Evolutionary conservation across 2,329 filamentous ascomycete species (phyloP).

Genomic region (Colletotrichum coccodes): DNA sequence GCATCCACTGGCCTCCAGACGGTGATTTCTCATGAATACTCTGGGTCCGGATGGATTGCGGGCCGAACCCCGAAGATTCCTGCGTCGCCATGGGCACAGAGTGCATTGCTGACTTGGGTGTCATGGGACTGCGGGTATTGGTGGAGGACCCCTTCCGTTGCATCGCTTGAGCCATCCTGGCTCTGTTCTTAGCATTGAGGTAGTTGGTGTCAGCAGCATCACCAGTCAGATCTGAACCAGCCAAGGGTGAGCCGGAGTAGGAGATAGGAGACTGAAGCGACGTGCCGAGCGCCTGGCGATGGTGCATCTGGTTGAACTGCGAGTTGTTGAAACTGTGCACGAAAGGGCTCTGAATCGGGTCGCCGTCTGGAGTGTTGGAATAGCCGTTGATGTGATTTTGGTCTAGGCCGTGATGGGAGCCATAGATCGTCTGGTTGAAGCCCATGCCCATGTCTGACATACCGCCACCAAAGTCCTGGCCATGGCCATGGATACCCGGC

Average conservation of each 20-base stretch:
- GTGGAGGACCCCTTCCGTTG: conserved; percentile 83
- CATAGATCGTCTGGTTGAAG: conserved; percentile 64
- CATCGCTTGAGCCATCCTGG: conserved; percentile 70
- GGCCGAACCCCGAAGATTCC: conserved; percentile 77
- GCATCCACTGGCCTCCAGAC: conserved; percentile 85
- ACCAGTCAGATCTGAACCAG: conserved; percentile 59
- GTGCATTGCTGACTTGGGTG: conserved; percentile 84
- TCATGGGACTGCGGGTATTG: conserved; percentile 82
- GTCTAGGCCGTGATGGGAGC: conserved; percentile 70
- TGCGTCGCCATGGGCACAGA: conserved; percentile 74
- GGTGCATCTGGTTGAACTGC: conserved; percentile 78
- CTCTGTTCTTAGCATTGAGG: conserved; percentile 66
- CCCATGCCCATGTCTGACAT: conserved; percentile 68
- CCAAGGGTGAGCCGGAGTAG: conserved; percentile 61
- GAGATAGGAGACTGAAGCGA: conserved; percentile 64
- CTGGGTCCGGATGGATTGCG: conserved; percentile 80
- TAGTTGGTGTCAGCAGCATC: conserved; percentile 64
- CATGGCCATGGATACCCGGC: conserved; percentile 60
- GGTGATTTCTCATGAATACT: conserved; percentile 82
- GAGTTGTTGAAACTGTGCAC: conserved; percentile 80
- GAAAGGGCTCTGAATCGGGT: conserved; percentile 92
- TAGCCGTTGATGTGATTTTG: conserved; percentile 80
- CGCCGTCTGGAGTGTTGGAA: conserved; percentile 91
- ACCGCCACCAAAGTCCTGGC: conserved; percentile 63
- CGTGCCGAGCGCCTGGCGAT: conserved; percentile 64